A percentile compares a stretch with the other conserved stretches of the same genome.
phyloP scores from a whole-genome alignment of 768 basidiomycete species.

The Tulasnella sp. region DNA sequence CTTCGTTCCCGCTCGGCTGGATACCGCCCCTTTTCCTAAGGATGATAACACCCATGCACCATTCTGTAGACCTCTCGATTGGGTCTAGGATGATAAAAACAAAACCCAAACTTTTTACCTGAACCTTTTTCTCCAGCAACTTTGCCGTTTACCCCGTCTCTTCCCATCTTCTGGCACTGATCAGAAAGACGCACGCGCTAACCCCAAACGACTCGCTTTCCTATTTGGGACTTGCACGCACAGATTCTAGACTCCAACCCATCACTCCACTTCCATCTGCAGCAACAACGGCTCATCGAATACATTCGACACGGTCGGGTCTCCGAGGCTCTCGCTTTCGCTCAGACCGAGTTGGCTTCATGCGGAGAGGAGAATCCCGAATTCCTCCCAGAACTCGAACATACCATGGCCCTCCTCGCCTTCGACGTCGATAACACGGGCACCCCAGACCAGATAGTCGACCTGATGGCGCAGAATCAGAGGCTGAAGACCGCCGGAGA shows the following conservation, averaged over 20 bases:
- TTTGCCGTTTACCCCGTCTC: background rate
- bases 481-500: conserved; percentile 92
- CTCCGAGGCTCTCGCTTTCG: conserved; percentile 77
- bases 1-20: conserved; percentile 8
- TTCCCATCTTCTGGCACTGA: conserved; percentile 17
- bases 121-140: conserved; percentile 4
- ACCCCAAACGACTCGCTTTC: conserved; percentile 17
- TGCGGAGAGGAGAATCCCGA: conserved; percentile 92
- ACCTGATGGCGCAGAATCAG: conserved; percentile 77
- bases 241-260: conserved; percentile 97
- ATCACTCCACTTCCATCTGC: conserved; percentile 86
- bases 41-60: conserved; percentile 98
- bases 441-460: conserved; percentile 57
- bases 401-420: conserved; percentile 82
- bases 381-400: conserved; percentile 84
- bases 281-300: conserved; percentile 94
- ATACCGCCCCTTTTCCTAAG: conserved; percentile 33
- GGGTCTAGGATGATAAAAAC: conserved; percentile 78
- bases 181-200: conserved; percentile 10
- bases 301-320: conserved; percentile 77
- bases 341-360: conserved; percentile 88
- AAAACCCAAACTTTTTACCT: conserved; percentile 59
- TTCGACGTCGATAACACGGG: conserved; percentile 33
- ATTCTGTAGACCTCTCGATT: conserved; percentile 64
- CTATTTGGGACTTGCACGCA: conserved; percentile 4